Evolutionary conservation across 169 alveolate genomes (phyloP), one percentile per base, ranked within the genome.

Genomic region (Plasmodium vivax): DNA sequence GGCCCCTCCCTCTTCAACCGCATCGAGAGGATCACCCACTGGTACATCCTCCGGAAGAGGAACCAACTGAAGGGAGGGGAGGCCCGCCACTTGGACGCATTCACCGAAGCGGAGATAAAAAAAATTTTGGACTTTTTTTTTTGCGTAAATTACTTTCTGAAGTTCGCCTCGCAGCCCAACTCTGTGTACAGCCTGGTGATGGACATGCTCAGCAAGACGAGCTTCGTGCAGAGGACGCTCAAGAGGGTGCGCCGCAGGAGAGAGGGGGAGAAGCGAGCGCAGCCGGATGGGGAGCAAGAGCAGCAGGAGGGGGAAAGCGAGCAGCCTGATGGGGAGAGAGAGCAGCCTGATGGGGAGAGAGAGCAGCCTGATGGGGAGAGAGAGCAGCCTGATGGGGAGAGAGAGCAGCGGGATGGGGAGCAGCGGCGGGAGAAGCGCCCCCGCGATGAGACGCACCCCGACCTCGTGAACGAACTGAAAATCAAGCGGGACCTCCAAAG

Each of bases 141-240:
- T 71, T 75, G 81, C 10, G 38, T 87, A 36, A 87, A 87, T 34
- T 79, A 87, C 77, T 87, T 87, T 79, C 16, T 75, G 16, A 87
- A 87, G 7, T 75, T 74, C 32, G 47, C 38, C 7, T 75, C 93
- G 6, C 32, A 54, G 3, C 12, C 16, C 0, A 87, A 75, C 32
- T 87, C 93, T 36, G 93, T 87, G 10, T 87, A 87, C 27, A 54
- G 43, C 19, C 71, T 87, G 58, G 87, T 87, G 23, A 87, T 87
- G 41, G 93, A 87, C 9, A 36, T 87, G 19, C 32, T 87, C 1
- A 41, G 45, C 36, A 87, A 77, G 16, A 87, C 82, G 16, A 45
- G 71, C 16, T 77, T 71, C 82, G 32, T 87, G 68, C 75, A 77
- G 23, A 87, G 75, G 19, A 30, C 68, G 51, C n/a, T 75, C 32